Evolutionary conservation across 2,329 filamentous ascomycete species (phyloP).

Genomic region (Monosporascus cannonballus): DNA sequence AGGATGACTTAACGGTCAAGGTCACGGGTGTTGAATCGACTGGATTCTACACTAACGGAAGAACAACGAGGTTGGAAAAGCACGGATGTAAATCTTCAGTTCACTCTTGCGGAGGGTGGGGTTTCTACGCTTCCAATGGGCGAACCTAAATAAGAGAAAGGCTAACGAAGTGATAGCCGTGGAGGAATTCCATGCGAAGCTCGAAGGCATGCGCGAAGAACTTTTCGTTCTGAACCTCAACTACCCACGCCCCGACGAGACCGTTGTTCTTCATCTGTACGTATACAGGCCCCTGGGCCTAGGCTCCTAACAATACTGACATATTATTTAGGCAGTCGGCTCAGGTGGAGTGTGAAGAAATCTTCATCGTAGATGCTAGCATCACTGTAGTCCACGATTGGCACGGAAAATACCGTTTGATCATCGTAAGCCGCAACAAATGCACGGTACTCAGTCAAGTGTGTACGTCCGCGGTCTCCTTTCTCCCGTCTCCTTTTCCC

Average conservation of each 20-base stretch:
- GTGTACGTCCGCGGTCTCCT: neutral
- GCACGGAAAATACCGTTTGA: conserved; percentile 12
- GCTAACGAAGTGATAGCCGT: conserved; percentile 5
- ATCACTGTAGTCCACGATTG: conserved; percentile 11
- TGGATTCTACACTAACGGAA: conserved; percentile 3
- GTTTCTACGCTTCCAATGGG: neutral
- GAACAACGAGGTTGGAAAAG: neutral
- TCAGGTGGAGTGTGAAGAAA: conserved; percentile 14
- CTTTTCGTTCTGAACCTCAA: conserved; percentile 10
- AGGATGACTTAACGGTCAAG: conserved; percentile 1
- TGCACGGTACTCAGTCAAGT: conserved; percentile 17
- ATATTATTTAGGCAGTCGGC: conserved; percentile 10
- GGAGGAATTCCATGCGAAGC: conserved; percentile 6
- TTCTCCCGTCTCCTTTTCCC: too few relatives aligned
- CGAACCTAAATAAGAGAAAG: too few relatives aligned
- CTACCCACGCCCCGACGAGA: conserved; percentile 9
- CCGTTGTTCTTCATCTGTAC: conserved; percentile 7
- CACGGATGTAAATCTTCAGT: conserved; percentile 12
- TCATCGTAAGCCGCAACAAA: conserved; percentile 15
- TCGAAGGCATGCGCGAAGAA: conserved; percentile 12
- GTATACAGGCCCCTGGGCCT: neutral
- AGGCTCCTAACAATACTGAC: too few relatives aligned
- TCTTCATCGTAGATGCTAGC: conserved; percentile 15
- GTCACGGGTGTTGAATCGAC: conserved; percentile 4
- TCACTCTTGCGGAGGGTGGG: conserved; percentile 10